A percentile compares a stretch with the other conserved stretches of the same genome.
phyloP scores from a whole-genome alignment of 495 filamentous ascomycete genomes.

The Corynascus novoguineensis region DNA sequence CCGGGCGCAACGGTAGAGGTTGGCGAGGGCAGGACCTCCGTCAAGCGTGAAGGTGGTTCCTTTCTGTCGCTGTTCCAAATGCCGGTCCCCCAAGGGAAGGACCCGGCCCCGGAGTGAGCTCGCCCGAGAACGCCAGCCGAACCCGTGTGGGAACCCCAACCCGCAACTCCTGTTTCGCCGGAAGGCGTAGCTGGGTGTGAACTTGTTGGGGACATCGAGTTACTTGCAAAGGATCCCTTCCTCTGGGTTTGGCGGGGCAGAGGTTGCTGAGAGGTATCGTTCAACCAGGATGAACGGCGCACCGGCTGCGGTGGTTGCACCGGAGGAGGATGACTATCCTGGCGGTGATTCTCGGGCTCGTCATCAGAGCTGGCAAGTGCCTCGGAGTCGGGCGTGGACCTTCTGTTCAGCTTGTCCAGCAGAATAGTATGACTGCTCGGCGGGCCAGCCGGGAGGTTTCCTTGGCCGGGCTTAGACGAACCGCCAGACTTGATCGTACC shows the following conservation, averaged over 20 bases:
- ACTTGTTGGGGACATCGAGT: slow-evolving; percentile 65
- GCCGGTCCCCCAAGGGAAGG: slow-evolving; percentile 68
- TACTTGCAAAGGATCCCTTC: slow-evolving; percentile 57
- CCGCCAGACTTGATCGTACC: slow-evolving; percentile 37
- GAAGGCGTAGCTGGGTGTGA: slow-evolving; percentile 73
- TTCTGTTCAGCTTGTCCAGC: slow-evolving; percentile 69
- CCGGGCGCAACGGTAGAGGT: slow-evolving; percentile 58
- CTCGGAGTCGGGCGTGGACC: slow-evolving; percentile 88
- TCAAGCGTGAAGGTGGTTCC: slow-evolving; percentile 65
- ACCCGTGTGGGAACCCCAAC: slow-evolving; percentile 59
- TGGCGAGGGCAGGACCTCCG: slow-evolving; percentile 72
- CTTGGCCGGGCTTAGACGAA: slow-evolving; percentile 38
- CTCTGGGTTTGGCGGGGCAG: slow-evolving; percentile 36
- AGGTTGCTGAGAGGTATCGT: slow-evolving; percentile 50
- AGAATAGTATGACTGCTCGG: slow-evolving; percentile 55
- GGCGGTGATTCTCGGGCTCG: slow-evolving; percentile 58
- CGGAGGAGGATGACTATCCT: slow-evolving; percentile 39
- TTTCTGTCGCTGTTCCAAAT: slow-evolving; percentile 77
- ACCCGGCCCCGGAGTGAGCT: slow-evolving; percentile 48
- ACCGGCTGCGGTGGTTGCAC: slow-evolving; percentile 47
- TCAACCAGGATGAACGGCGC: slow-evolving; percentile 56
- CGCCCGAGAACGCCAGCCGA: slow-evolving; percentile 48
- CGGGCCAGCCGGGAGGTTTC: slow-evolving; percentile 31
- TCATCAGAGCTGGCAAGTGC: slow-evolving; percentile 91
- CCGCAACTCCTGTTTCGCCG: slow-evolving; percentile 52